Conservation (phyloP, 768 basidiomycete species). For the Termitomyces titanicus region DNA sequence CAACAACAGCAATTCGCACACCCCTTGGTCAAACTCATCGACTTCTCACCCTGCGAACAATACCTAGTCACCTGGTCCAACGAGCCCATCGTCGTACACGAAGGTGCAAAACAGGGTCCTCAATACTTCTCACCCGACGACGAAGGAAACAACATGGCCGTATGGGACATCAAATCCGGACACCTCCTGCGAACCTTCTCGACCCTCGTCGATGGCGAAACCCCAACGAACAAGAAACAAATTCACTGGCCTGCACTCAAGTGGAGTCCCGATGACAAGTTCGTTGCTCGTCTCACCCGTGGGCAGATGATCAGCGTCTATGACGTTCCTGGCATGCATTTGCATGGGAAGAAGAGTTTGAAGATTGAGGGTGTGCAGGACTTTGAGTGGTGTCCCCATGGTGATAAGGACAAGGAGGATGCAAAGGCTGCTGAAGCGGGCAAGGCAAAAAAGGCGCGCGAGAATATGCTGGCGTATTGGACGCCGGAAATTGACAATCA, state of each 20-base stretch:
- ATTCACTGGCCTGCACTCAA: slow-evolving; percentile 95
- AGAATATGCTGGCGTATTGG: slow-evolving; percentile 98
- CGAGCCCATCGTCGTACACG: slow-evolving; percentile 84
- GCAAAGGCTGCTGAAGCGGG: slow-evolving; percentile 31
- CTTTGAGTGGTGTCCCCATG: slow-evolving; percentile 97
- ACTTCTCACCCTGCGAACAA: slow-evolving; percentile 96
- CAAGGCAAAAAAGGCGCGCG: slow-evolving; percentile 65
- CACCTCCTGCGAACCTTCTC: slow-evolving; percentile 91
- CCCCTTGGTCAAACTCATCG: slow-evolving; percentile 90
- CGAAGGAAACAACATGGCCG: slow-evolving; percentile 93
- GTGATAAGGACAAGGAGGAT: slow-evolving; percentile 85
- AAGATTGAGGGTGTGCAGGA: slow-evolving; percentile 97
- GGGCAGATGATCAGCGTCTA: slow-evolving; percentile 96
- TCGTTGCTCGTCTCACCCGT: slow-evolving; percentile 82
- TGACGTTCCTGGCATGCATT: slow-evolving; percentile 89
- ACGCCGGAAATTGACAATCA: slow-evolving; percentile 95
- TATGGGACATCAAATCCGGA: slow-evolving; percentile 98
- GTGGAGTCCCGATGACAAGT: slow-evolving; percentile 97
- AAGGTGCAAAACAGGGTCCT: slow-evolving; percentile 75
- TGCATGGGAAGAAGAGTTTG: slow-evolving; percentile 94
- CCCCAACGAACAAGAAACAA: slow-evolving; percentile 62
- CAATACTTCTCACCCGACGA: slow-evolving; percentile 90
- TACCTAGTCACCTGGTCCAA: slow-evolving; percentile 98
- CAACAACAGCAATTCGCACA: slow-evolving; percentile 91
- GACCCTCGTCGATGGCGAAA: slow-evolving; percentile 55